These are phyloP conservation scores for Eragrostis curvula DNA, from an alignment of 176 grass and related monocot species.

Conservation along the genomic window DNA sequence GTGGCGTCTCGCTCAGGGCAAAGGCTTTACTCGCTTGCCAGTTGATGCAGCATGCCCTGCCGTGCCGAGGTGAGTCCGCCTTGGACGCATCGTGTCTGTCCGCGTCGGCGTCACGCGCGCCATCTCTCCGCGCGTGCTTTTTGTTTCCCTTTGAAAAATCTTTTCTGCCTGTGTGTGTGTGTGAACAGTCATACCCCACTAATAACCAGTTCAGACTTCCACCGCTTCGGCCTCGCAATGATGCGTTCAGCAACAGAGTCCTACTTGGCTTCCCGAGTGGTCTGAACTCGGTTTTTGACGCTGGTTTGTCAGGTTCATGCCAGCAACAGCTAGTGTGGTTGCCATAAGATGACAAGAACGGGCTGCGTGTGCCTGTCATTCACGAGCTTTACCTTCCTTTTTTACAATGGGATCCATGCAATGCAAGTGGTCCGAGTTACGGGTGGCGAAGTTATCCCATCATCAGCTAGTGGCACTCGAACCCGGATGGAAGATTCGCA, in stretches of 20 bases:
- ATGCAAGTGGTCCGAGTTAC: background rate
- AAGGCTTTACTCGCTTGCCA: background rate
- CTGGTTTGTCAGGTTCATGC: background rate
- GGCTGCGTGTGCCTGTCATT: background rate
- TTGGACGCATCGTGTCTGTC: slow-evolving; percentile 38
- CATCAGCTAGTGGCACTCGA: background rate
- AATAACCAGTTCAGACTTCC: background rate
- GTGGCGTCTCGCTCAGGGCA: background rate
- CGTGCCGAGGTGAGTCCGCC: background rate
- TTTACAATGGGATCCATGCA: background rate
- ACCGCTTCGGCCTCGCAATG: background rate
- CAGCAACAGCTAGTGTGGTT: background rate
- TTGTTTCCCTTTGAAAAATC: background rate
- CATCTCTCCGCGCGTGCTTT: background rate
- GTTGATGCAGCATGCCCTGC: background rate
- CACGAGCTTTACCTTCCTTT: background rate
- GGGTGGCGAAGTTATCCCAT: background rate
- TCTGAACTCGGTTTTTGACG: background rate
- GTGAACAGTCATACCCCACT: slow-evolving; percentile 33
- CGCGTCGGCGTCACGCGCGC: slow-evolving; percentile 39
- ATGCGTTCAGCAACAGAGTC: background rate
- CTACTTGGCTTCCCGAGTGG: background rate
- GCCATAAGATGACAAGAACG: background rate
- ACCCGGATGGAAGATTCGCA: background rate
- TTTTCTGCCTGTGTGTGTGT: background rate